These are phyloP conservation scores for Stipa capillata DNA, from an alignment of 176 grass and related monocot species.

Conservation along the genomic window DNA sequence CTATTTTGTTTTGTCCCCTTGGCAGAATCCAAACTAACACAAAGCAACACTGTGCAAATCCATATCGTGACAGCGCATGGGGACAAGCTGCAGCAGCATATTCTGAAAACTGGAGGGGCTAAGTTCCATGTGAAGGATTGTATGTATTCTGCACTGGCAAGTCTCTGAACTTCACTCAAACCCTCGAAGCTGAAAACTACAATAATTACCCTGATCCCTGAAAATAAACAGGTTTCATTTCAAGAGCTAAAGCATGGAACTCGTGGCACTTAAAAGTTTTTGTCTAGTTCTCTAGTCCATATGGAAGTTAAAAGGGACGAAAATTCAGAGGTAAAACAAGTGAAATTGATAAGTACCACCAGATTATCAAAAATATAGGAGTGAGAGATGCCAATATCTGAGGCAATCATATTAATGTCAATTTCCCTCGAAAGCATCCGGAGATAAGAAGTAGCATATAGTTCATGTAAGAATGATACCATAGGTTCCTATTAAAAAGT, in stretches of 20 bases:
- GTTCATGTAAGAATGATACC: background rate
- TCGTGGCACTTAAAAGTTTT: background rate
- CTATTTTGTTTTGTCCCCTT: slow-evolving; percentile 26
- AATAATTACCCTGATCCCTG: slow-evolving; percentile 9
- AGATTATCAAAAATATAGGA: background rate
- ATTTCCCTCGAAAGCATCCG: background rate
- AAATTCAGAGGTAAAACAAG: background rate
- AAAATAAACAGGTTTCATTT: background rate
- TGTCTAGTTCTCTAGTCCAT: background rate
- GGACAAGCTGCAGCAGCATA: background rate
- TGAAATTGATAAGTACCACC: background rate
- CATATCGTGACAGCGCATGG: background rate
- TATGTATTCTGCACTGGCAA: background rate
- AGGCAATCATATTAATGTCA: no score
- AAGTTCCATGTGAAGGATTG: background rate
- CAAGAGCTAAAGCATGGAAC: background rate
- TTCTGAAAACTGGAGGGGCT: background rate
- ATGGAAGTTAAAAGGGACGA: background rate
- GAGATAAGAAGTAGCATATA: background rate
- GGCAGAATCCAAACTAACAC: slow-evolving; percentile 25
- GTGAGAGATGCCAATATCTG: background rate
- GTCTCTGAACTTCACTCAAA: slow-evolving; percentile 12
- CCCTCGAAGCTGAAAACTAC: background rate
- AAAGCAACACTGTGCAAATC: background rate
- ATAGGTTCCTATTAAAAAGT: background rate